Evolutionary conservation across 2,329 filamentous ascomycete species (phyloP), one percentile per base, ranked within the genome.

Genomic region (Chaetomiaceae sp.): DNA sequence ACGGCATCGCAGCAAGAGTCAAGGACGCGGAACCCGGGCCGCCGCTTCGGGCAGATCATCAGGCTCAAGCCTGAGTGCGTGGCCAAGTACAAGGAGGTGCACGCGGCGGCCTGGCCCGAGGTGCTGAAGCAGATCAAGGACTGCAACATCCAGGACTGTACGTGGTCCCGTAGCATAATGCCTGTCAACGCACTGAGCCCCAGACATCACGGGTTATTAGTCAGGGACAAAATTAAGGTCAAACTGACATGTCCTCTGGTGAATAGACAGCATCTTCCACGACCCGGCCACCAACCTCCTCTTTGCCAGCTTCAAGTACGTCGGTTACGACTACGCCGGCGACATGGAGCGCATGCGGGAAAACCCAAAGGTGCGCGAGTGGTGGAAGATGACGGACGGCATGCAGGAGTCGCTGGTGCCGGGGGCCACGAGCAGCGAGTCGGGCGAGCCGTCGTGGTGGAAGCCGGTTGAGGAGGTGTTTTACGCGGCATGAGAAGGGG

Each of bases 341-440:
- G 87, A 92, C 63, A 91, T 92, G 88, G 77, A 80, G 66, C 76
- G 73, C 55, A 90, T 91, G 86, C 75, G 77, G 1, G 81, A 80
- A 51, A 89, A 90, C 59, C 77, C 80, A 1, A 84, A 83, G 62
- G 85, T 91, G 30, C 77, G 81, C 49, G 82, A 86, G 66, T 92
- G 87, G 88, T 92, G 87, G 87, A 72, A 72, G 51, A 85, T 91
- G 82, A 91, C 87, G 44, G 87, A 92, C 66, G 73, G 74, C 13
- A 88, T 83, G 74, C 87, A 91, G 69, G 83, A 82, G 66, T 77
- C 73, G 39, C 63, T 86, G 25, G 78, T 85, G 2, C 73, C 76
- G 0, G 82, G 81, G 0, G 81, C 81, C 2, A 74, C 71, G 59
- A 76, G 74, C 54, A 83, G 80, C 55, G 75, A 78, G 58, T 73